A percentile compares a stretch with the other conserved stretches of the same genome.
Evolutionary conservation across 108 stramenopile genomes (phyloP).

Genomic region (Cyclotella distinguenda): DNA sequence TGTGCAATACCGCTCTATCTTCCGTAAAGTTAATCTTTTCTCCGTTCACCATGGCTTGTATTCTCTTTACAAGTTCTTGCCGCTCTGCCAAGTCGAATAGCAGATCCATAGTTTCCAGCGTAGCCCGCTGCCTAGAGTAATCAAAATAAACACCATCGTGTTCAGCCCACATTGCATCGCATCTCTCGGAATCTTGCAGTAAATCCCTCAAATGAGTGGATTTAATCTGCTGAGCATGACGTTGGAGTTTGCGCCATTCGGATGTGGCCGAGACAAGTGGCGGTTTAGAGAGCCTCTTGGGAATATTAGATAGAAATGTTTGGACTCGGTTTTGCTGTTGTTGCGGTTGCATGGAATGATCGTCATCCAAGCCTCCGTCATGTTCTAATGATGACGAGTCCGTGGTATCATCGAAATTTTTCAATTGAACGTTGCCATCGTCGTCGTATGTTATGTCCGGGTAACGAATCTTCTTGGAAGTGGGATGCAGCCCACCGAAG

Average conservation of each 20-base stretch:
- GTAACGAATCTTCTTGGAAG: constrained; percentile 24
- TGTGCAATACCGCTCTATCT: constrained; percentile 95
- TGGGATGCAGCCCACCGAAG: constrained; percentile 19
- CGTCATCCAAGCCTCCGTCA: background rate
- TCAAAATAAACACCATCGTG: constrained; percentile 91
- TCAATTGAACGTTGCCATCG: constrained; percentile 8
- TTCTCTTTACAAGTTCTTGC: constrained; percentile 67
- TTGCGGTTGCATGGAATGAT: constrained; percentile 6
- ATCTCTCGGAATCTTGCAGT: constrained; percentile 66
- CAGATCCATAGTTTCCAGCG: constrained; percentile 77
- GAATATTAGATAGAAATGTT: constrained; percentile 12
- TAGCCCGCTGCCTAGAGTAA: constrained; percentile 83
- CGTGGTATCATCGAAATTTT: background rate
- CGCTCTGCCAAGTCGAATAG: constrained; percentile 71
- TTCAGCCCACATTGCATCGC: constrained; percentile 70
- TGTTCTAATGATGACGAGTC: background rate
- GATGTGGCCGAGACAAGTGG: constrained; percentile 60
- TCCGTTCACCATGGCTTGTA: constrained; percentile 88
- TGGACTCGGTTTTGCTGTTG: constrained; percentile 1
- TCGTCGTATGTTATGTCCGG: constrained; percentile 8
- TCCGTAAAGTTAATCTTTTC: constrained; percentile 98
- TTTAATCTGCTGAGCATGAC: constrained; percentile 56
- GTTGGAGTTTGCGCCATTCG: constrained; percentile 77
- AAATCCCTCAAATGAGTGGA: constrained; percentile 73
- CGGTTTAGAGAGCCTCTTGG: constrained; percentile 11